Evolutionary conservation across 495 filamentous ascomycete genomes (phyloP), one percentile per base, ranked within the genome.

Genomic region (Penicillium ochrochloron): DNA sequence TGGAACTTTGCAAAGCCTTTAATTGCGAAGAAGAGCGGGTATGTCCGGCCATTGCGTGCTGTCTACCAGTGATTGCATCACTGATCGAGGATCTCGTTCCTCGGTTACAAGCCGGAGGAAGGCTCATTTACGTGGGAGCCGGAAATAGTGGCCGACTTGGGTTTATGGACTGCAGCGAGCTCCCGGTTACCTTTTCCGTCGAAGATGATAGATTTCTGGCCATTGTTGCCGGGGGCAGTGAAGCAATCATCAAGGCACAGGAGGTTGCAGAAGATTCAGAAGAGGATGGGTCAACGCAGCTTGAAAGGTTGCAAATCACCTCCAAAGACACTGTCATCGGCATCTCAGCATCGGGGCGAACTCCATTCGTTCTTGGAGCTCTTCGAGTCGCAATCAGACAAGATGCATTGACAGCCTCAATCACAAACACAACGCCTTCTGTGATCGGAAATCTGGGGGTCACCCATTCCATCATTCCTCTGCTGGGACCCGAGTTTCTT

Each of bases 101-200:
- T 19, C 75, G 76, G 10, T 74, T 78, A 19, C 66, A 63, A 31
- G 60, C 37, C 34, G 75, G 77, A 12, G 76, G 76, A 23, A 57
- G 76, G 37, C 72, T 80, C n/a, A 60, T 78, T 10, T 78, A 78
- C 59, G 74, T 77, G 12, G 75, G 77, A 14, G 77, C 76, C n/a
- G 77, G 77, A 5, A 77, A 76, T 8, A 78, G 75, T 58, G 76
- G 57, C 65, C 78, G 75, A 37, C 65, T 80, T 34, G 77, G 78
- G 21, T 70, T 80, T 23, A 64, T 79, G 42, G 78, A 80, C 57
- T 68, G 70, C 12, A 77, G 74, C 1, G 77, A 79, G 44, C 75
- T 80, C 34, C 73, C 71, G 14, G 73, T 74, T 0, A 79, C 75
- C 0, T 79, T 78, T 42, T 70, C 75, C 5, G 73, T 73, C 12